A percentile compares a stretch with the other conserved stretches of the same genome.
Conservation (phyloP, 306 rosid species). For the Quercus mongolica region DNA sequence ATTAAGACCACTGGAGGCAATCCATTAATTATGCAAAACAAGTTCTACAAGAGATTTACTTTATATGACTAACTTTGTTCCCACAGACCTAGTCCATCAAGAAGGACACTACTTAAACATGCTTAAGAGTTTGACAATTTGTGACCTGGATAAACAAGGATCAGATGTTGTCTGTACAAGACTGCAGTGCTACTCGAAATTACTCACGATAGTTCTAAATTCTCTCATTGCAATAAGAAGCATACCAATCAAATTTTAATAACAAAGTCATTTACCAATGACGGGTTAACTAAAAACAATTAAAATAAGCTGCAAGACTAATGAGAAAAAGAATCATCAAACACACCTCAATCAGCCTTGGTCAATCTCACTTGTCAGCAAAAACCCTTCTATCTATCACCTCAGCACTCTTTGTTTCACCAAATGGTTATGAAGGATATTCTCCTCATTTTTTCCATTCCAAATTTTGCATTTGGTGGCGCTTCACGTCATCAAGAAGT, state of each 20-base stretch:
- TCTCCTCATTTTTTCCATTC: not conserved
- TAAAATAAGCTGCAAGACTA: not conserved
- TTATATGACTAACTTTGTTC: not conserved
- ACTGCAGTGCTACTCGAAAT: not conserved
- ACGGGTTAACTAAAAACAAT: not conserved
- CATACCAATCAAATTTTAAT: not conserved
- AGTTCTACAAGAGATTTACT: not conserved
- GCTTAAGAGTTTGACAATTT: no score
- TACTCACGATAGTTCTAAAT: not conserved
- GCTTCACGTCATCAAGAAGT: not conserved
- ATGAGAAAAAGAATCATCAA: no score
- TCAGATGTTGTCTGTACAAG: not conserved
- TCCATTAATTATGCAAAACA: no score
- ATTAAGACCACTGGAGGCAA: not conserved
- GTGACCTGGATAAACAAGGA: not conserved
- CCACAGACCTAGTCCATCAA: not conserved
- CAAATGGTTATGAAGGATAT: not conserved
- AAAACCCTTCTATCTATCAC: not conserved
- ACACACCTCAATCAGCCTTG: no score
- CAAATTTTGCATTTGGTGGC: not conserved
- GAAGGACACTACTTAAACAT: not conserved
- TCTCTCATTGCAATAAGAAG: not conserved
- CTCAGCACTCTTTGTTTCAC: not conserved
- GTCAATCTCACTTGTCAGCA: no score
- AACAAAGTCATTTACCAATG: not conserved